Percentiles rank a stretch among this genome's conserved stretches.
These are phyloP conservation scores for Tetrapisispora pingtungensis DNA, from an alignment of 805 yeast genomes.

Conservation along the genomic window DNA sequence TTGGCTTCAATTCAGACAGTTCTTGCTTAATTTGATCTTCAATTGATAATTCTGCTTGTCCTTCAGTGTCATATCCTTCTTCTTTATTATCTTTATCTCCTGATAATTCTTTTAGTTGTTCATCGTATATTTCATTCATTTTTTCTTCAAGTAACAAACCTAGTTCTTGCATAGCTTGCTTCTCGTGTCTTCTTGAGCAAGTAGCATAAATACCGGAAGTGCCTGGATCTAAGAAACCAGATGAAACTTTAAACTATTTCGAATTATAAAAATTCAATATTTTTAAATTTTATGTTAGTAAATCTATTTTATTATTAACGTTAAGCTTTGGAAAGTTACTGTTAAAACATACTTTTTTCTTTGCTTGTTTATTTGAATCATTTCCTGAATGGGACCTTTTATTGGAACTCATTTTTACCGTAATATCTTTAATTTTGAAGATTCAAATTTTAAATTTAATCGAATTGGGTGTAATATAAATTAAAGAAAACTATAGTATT, in stretches of 20 bases:
- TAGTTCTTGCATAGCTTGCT: constrained; percentile 66
- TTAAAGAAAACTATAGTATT: no score
- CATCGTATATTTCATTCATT: constrained; percentile 36
- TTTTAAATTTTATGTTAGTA: constrained; percentile 4
- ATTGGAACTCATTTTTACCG: background rate
- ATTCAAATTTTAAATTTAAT: no score
- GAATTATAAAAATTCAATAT: background rate
- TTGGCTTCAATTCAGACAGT: constrained; percentile 46
- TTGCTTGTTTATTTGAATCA: background rate
- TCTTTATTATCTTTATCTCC: constrained; percentile 12
- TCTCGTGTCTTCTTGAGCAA: constrained; percentile 73
- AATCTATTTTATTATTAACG: no score
- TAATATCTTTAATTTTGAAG: no score
- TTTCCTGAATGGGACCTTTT: constrained; percentile 1
- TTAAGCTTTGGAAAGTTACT: no score
- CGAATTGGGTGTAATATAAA: no score
- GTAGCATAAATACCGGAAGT: constrained; percentile 86
- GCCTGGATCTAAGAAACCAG: constrained; percentile 56
- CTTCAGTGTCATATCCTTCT: constrained; percentile 20
- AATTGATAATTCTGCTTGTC: constrained; percentile 41
- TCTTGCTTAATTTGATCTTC: constrained; percentile 73
- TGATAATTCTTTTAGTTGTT: constrained; percentile 22
- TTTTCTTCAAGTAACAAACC: constrained; percentile 47
- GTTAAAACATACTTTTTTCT: constrained; percentile 6
- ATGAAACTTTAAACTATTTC: constrained; percentile 24